Evolutionary conservation across 176 grass and related monocot species (phyloP).

Genomic region (sorghum (Sorghum bicolor)): Sorghum_bicolor_NCBIv3 NC_012870.2:56846501-56847000

Average conservation of each 20-base stretch:
- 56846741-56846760: slow-evolving; percentile 1
- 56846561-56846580: too few relatives aligned
- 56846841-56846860: neutral
- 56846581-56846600: too few relatives aligned
- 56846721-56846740: too few relatives aligned
- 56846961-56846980: slow-evolving; percentile 17
- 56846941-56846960: slow-evolving; percentile 16
- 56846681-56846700: too few relatives aligned
- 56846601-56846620: too few relatives aligned
- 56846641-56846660: too few relatives aligned
- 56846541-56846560: too few relatives aligned
- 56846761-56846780: neutral
- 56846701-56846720: too few relatives aligned
- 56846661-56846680: too few relatives aligned
- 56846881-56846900: neutral
- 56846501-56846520: too few relatives aligned
- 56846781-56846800: slow-evolving; percentile 7
- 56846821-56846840: neutral
- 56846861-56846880: neutral
- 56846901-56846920: neutral
- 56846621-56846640: too few relatives aligned
- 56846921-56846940: neutral
- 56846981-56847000: neutral
- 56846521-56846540: too few relatives aligned
- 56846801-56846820: neutral